Base-by-base conservation (phyloP, 2,329 filamentous ascomycete species). In the Elsinoe ampelina region DNA sequence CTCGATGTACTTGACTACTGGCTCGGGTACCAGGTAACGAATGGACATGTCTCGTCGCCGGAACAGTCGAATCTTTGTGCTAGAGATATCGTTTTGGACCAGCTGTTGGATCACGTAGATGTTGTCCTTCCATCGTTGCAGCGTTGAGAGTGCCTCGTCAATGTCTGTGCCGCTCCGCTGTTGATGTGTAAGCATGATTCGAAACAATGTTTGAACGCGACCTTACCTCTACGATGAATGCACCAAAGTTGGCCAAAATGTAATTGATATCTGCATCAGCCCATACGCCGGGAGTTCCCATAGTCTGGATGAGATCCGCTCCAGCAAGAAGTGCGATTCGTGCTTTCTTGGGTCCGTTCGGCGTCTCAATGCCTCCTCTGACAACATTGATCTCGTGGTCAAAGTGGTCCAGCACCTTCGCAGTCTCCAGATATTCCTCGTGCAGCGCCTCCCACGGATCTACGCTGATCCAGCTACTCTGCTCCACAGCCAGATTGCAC, bases 361-460 rank as follows among this genome's bases (percentile, higher is more conserved):
- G 77, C 47, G 79, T 81, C 64, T 87, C 79, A 30, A 93, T 81
- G 5, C 91, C 91, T 38, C 86, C 84, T 30, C 84, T 76, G 43
- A 89, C 80, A 20, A 81, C 80, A 68, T 96, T 95, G 68, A 96
- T 88, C 70, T 96, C 89, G 67, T 92, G 75, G 63, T 95, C 84
- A 65, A 96, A 93, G 72, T 96, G 92, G 67, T 95, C 89, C 50
- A 96, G 77, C 39, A 95, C 91, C 64, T 86, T 81, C 38, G 91
- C 92, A 0, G 92, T 97, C 13, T 90, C 89, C 60, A 89, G 85
- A 68, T 95, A 97, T 62, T 87, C 80, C 66, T 85, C 81, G 72
- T 95, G 84, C 64, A 86, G 76, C n/a, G 89, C 87, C 76, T 95
- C 91, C 85, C 87, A 95, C 0, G 87, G 83, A 68, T 95, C 89